Evolutionary conservation across 768 basidiomycete genomes (phyloP).

Genomic region (Strobilomyces confusus): DNA sequence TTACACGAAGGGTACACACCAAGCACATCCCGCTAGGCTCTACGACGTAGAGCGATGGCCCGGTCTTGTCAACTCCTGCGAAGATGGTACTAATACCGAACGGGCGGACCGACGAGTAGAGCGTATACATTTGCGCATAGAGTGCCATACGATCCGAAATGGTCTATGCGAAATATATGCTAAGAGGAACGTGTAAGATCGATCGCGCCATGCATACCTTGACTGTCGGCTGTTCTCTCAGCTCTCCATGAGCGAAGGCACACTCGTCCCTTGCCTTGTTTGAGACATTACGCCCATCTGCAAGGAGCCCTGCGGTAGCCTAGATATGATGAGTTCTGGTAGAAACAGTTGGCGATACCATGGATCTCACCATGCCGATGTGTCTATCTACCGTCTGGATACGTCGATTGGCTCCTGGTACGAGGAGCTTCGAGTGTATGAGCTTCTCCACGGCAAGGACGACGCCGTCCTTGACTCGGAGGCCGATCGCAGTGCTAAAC

Average conservation of each 20-base stretch:
- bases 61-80: slow-evolving; percentile 83
- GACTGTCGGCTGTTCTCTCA: slow-evolving; percentile 70
- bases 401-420: slow-evolving; percentile 88
- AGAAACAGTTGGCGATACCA: background rate
- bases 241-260: slow-evolving; percentile 62
- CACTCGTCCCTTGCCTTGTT: slow-evolving; percentile 86
- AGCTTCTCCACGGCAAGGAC: slow-evolving; percentile 98
- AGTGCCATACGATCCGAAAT: slow-evolving; percentile 76
- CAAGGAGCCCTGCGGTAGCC: slow-evolving; percentile 92
- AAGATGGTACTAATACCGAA: slow-evolving; percentile 95
- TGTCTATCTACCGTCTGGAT: slow-evolving; percentile 94
- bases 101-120: slow-evolving; percentile 96
- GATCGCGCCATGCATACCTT: slow-evolving; percentile 50
- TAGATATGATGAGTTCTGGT: slow-evolving; percentile 28
- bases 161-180: slow-evolving; percentile 31
- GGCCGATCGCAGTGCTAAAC: slow-evolving; percentile 87
- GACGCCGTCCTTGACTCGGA: slow-evolving; percentile 91
- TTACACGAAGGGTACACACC: slow-evolving; percentile 42
- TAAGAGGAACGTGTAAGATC: background rate
- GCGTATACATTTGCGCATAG: slow-evolving; percentile 94
- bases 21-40: slow-evolving; percentile 94
- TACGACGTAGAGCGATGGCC: slow-evolving; percentile 82
- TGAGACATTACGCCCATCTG: slow-evolving; percentile 87
- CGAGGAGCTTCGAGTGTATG: slow-evolving; percentile 90
- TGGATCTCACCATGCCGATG: slow-evolving; percentile 74